phyloP scores from a whole-genome alignment of 2,329 filamentous ascomycete species.

The Ceratocystis harringtonii region DNA sequence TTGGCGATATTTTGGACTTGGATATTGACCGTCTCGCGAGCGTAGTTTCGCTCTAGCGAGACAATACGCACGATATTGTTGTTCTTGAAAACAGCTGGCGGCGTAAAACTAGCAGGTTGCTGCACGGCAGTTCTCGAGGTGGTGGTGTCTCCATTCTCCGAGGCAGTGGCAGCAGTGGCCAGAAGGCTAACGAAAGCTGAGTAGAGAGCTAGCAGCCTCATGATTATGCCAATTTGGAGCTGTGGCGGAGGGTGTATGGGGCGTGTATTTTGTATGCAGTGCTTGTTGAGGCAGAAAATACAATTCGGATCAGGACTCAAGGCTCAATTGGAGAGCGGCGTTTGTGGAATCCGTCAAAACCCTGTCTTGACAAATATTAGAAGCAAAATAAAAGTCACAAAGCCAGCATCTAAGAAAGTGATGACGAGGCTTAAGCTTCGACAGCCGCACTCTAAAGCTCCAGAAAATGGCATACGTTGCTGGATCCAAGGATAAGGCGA shows the following conservation, averaged over 20 bases:
- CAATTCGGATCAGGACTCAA: neutral
- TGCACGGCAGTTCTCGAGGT: slow-evolving; percentile 42
- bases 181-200: slow-evolving; percentile 45
- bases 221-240: slow-evolving; percentile 21
- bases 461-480: slow-evolving; percentile 23
- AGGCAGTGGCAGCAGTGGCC: slow-evolving; percentile 30
- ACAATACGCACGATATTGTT: slow-evolving; percentile 77
- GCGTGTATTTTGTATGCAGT: neutral
- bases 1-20: slow-evolving; percentile 75
- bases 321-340: neutral
- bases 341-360: neutral
- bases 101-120: slow-evolving; percentile 56
- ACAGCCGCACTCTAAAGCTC: slow-evolving; percentile 13
- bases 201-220: slow-evolving; percentile 35
- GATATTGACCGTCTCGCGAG: slow-evolving; percentile 84
- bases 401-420: slow-evolving; percentile 15
- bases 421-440: slow-evolving; percentile 15
- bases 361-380: neutral
- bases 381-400: slow-evolving; percentile 6
- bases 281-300: slow-evolving; percentile 9
- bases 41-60: slow-evolving; percentile 85
- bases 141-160: slow-evolving; percentile 27
- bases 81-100: slow-evolving; percentile 77
- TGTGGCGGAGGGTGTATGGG: neutral
- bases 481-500: slow-evolving; percentile 18